These are phyloP conservation scores for Teratosphaeria epicoccoides DNA, from an alignment of 2,329 filamentous ascomycete species.

Conservation along the genomic window DNA sequence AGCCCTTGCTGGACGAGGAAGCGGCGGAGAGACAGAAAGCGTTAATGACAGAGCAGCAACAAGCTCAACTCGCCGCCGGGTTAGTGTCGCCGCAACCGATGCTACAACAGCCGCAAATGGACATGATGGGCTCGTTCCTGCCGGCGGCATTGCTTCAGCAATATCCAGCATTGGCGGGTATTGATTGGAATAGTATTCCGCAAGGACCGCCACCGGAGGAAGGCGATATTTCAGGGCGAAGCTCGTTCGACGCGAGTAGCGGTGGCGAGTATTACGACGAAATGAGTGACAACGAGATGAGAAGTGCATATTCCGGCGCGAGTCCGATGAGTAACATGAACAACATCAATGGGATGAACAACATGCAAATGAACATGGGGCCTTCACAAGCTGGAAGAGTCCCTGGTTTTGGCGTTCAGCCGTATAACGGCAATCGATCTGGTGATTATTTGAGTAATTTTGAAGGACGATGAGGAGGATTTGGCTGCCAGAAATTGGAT, in stretches of 20 bases:
- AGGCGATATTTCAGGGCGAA: slow-evolving; percentile 57
- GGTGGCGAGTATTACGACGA: slow-evolving; percentile 61
- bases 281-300: slow-evolving; percentile 44
- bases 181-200: slow-evolving; percentile 74
- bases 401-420: slow-evolving; percentile 1
- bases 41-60: slow-evolving; percentile 50
- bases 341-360: slow-evolving; percentile 11
- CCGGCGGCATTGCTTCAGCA: slow-evolving; percentile 81
- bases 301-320: slow-evolving; percentile 1
- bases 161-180: slow-evolving; percentile 81
- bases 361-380: slow-evolving; percentile 3
- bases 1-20: slow-evolving; percentile 92
- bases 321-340: slow-evolving; percentile 16
- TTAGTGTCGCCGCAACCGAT: slow-evolving; percentile 25
- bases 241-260: slow-evolving; percentile 67
- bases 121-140: slow-evolving; percentile 55
- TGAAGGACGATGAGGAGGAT: slow-evolving; percentile 20
- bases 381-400: slow-evolving; percentile 6
- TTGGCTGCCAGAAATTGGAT: background rate
- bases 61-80: slow-evolving; percentile 29
- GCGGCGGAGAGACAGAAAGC: slow-evolving; percentile 67
- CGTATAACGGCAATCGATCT: slow-evolving; percentile 3
- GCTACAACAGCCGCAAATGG: slow-evolving; percentile 29
- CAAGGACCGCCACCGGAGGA: slow-evolving; percentile 39
- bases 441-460: slow-evolving; percentile 24